These are phyloP conservation scores for Solanum commersonii DNA, from an alignment of 257 asterid genomes.

Conservation along the genomic window DNA sequence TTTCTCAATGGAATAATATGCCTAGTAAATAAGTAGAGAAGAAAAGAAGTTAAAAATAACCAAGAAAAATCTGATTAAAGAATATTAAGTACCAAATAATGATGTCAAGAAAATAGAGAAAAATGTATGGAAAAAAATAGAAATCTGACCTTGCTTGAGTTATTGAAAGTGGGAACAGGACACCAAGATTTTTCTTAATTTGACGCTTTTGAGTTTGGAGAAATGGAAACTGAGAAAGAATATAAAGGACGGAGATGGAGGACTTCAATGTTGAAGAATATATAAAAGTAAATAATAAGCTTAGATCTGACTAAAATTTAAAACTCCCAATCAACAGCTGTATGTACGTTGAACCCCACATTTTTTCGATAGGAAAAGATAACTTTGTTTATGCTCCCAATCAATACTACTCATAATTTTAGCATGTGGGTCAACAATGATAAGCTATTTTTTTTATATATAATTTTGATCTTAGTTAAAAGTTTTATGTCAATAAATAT, in stretches of 20 bases:
- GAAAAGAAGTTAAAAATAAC: not conserved
- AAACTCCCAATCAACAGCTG: not conserved
- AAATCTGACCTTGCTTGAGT: not conserved
- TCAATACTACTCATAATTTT: no score
- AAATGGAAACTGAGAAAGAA: not conserved
- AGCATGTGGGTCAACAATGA: no score
- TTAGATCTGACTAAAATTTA: no score
- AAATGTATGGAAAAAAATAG: not conserved
- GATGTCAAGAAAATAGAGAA: not conserved
- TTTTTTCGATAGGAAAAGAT: no score
- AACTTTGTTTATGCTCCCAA: no score
- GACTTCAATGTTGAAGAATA: not conserved
- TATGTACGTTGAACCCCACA: no score
- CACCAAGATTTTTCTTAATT: not conserved
- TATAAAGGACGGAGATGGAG: not conserved
- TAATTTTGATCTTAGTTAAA: no score
- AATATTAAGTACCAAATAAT: not conserved
- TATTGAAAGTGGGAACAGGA: not conserved
- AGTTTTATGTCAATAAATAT: no score
- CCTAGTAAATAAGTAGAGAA: not conserved
- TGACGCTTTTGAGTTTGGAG: not conserved
- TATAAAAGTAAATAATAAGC: no score
- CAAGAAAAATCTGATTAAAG: not conserved
- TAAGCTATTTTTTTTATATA: no score
- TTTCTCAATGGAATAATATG: not conserved